A percentile compares a stretch with the other conserved stretches of the same genome.
phyloP scores from a whole-genome alignment of 2,329 filamentous ascomycete species.

The Aureobasidium namibiae region DNA sequence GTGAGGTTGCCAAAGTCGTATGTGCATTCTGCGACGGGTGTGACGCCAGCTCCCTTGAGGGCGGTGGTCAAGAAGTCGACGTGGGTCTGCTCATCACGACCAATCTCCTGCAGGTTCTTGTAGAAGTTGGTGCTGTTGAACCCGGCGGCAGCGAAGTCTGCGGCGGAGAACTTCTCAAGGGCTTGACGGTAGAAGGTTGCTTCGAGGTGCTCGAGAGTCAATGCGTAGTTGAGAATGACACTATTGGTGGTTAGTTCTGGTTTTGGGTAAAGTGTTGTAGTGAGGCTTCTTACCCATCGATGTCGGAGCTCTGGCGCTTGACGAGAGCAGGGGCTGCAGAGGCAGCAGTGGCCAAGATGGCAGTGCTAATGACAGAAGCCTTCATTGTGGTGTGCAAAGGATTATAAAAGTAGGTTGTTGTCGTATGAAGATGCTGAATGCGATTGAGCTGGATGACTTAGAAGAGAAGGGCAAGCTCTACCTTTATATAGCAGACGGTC shows the following conservation, averaged over 20 bases:
- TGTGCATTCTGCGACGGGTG: constrained; percentile 46
- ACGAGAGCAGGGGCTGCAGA: constrained; percentile 14
- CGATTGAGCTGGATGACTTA: background rate
- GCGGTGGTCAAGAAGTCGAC: constrained; percentile 47
- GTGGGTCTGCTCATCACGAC: constrained; percentile 50
- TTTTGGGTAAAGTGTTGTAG: background rate
- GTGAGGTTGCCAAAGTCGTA: constrained; percentile 49
- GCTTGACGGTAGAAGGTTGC: constrained; percentile 55
- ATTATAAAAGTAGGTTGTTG: background rate
- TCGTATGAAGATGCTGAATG: background rate
- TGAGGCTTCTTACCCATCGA: constrained; percentile 9
- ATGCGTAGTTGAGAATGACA: constrained; percentile 34
- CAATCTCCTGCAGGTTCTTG: constrained; percentile 49
- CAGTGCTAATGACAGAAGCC: constrained; percentile 15
- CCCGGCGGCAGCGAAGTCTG: constrained; percentile 46
- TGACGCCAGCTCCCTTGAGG: constrained; percentile 38
- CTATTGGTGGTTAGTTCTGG: background rate
- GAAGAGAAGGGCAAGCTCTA: background rate
- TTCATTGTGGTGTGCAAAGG: constrained; percentile 14
- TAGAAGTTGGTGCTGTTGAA: constrained; percentile 44
- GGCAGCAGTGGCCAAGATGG: constrained; percentile 11
- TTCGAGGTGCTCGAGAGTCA: constrained; percentile 44
- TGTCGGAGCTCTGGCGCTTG: constrained; percentile 14
- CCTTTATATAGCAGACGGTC: background rate
- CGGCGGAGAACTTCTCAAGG: constrained; percentile 47